Evolutionary conservation across 257 asterid genomes (phyloP), one percentile per base, ranked within the genome.

Genomic region (Penstemon newberryi): DNA sequence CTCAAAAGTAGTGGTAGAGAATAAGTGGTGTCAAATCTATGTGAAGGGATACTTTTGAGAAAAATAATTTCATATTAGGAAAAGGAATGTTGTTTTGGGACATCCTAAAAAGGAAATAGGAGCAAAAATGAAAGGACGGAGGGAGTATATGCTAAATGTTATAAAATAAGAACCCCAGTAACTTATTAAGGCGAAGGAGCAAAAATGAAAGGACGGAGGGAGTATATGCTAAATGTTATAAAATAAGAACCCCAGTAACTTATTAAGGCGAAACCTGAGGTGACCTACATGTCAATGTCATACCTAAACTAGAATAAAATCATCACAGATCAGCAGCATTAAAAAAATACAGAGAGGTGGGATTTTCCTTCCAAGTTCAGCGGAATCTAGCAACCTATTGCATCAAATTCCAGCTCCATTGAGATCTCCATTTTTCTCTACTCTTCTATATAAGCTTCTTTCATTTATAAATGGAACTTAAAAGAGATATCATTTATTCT

Each of bases 331-430:
- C 64, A 15, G 9, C 36, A 46, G 45, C 8, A 19, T 43, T 10
- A 42, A 49, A 55, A 43, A 53, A 66, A 25, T 25, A 25, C 33
- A 25, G 33, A 25, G 60, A 64, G 60, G 62, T 12, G n/a, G n/a
- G 75, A 7, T 40, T 4, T 18, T 25, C 0, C 53, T 49, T 67
- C 75, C 77, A 62, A 43, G 51, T 65, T 25, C 36, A 63, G 4
- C n/a, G 57, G 56, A 60, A 52, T n/a, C 5, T 12, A 46, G 18
- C 41, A 61, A 19, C 11, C 46, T 61, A 62, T 58, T 50, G 72
- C 72, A 58, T 50, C 53, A 40, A 25, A 57, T 57, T 11, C 55
- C 39, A 4, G 77, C 66, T 44, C 65, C 66, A 47, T 11, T 58
- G 36, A 45, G 52, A 47, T 50, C 9, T 62, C 44, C 12, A 7